Percentiles rank a stretch among this genome's conserved stretches.
These are phyloP conservation scores for Thermothielavioides terrestris DNA, from an alignment of 495 filamentous ascomycete genomes.

Conservation along the genomic window DNA sequence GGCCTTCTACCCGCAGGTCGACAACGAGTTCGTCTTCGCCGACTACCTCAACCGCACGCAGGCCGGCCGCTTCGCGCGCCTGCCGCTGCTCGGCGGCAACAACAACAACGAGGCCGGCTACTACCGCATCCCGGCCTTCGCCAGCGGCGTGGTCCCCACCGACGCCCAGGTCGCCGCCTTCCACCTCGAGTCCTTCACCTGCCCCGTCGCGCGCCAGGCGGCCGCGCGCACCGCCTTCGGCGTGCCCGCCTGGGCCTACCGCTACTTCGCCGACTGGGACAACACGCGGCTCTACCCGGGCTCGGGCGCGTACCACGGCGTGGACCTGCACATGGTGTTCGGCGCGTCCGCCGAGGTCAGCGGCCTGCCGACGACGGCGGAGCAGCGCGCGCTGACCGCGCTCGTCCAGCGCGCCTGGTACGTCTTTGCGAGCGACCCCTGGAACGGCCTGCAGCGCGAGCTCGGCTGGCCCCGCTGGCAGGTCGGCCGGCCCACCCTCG, in stretches of 20 bases:
- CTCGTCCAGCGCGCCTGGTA: constrained; percentile 37
- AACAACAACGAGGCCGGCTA: constrained; percentile 11
- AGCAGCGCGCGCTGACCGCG: constrained; percentile 19
- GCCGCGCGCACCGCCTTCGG: constrained; percentile 9
- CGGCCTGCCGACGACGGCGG: constrained; percentile 22
- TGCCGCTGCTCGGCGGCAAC: constrained; percentile 6
- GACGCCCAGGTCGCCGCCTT: background rate
- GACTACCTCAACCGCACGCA: constrained; percentile 25
- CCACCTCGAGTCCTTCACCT: constrained; percentile 17
- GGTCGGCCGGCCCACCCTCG: background rate
- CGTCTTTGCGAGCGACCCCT: constrained; percentile 28
- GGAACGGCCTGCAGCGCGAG: background rate
- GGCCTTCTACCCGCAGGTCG: constrained; percentile 16
- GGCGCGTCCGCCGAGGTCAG: constrained; percentile 33
- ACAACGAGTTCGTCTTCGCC: constrained; percentile 29
- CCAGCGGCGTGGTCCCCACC: constrained; percentile 4
- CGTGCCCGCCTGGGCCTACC: constrained; percentile 21
- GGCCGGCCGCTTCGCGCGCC: background rate
- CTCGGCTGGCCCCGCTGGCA: constrained; percentile 5
- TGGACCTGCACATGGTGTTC: constrained; percentile 42
- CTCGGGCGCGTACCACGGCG: constrained; percentile 42
- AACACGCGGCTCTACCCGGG: constrained; percentile 32
- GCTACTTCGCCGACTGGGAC: constrained; percentile 36
- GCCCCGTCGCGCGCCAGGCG: constrained; percentile 9
- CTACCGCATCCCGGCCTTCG: constrained; percentile 9